Base-by-base conservation (phyloP, 2,329 filamentous ascomycete genomes). In the Aspergillus fischeri region DNA sequence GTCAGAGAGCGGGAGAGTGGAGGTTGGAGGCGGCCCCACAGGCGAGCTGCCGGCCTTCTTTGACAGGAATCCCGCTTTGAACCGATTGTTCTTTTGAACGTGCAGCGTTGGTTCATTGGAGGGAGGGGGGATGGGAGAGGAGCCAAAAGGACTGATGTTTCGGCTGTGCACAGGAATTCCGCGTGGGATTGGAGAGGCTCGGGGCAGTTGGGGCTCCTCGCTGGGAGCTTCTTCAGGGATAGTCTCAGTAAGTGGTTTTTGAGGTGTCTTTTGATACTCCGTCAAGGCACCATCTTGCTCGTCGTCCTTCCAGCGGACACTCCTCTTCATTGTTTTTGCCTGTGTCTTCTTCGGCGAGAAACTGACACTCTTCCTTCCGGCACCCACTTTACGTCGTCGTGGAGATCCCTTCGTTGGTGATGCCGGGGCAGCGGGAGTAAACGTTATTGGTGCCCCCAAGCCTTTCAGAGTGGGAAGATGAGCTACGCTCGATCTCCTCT, bases 231-330 rank as follows among this genome's bases (percentile, higher is more conserved):
- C 73, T 51, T 86, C 83, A 8, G 56, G 55, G 27, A 52, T 53
- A 6, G 86, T 83, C 0, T 84, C 83, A 2, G 80, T 79, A 17
- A 83, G 79, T 8, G 82, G 73, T 69, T 87, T 89, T 72, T 92
- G 84, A 1, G 94, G 93, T 2, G 93, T 97, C 75, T 91, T 91
- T 69, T 93, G 90, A 70, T 93, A 97, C 70, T 97, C 94, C 10
- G 90, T 92, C 55, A 97, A 78, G 0, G 88, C 87, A 25, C 92
- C 92, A 52, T 93, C 86, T 68, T 95, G 89, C 2, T 88, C 91
- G 66, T 97, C 94, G 67, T 96, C 92, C 57, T 91, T 87, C 94
- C 94, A 99, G 62, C 93, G 85, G 5, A 99, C 93, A 49, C 83
- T 87, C 59, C 92, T 85, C 74, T 91, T 91, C 9, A 84, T 81